Conservation (phyloP, 2,329 filamentous ascomycete species). For the Cadophora sp. region DNA sequence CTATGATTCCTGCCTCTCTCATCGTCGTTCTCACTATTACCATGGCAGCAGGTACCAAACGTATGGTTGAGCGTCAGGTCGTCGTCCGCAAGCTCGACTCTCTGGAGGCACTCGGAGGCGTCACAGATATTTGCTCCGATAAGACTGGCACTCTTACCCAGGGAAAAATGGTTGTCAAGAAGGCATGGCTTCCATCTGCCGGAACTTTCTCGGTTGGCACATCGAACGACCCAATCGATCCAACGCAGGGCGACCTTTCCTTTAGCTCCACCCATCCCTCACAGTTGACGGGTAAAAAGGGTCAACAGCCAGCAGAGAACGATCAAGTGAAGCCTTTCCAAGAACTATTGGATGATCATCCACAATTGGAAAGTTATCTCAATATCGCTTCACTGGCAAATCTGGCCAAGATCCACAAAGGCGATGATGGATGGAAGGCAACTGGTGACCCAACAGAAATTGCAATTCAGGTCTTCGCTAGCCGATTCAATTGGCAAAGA, state of each 20-base stretch:
- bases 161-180: slow-evolving; percentile 54
- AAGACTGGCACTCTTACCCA: slow-evolving; percentile 70
- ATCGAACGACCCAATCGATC: slow-evolving; percentile 58
- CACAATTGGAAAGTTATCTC: slow-evolving; percentile 60
- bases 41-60: slow-evolving; percentile 66
- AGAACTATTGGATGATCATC: slow-evolving; percentile 53
- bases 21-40: slow-evolving; percentile 73
- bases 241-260: slow-evolving; percentile 52
- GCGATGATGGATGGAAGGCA: slow-evolving; percentile 62
- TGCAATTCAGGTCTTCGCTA: slow-evolving; percentile 76
- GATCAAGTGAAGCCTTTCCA: slow-evolving; percentile 29
- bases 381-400: slow-evolving; percentile 71
- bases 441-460: slow-evolving; percentile 75
- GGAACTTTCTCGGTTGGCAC: slow-evolving; percentile 59
- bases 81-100: slow-evolving; percentile 64
- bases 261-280: slow-evolving; percentile 44
- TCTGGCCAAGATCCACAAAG: slow-evolving; percentile 65
- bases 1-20: slow-evolving; percentile 67
- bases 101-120: slow-evolving; percentile 61
- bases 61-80: slow-evolving; percentile 62
- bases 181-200: slow-evolving; percentile 59
- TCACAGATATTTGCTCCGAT: slow-evolving; percentile 72
- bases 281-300: slow-evolving; percentile 28
- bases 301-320: slow-evolving; percentile 28
- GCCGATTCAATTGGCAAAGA: slow-evolving; percentile 69